Percentiles rank a stretch among this genome's conserved stretches.
phyloP scores from a whole-genome alignment of 2,329 filamentous ascomycete genomes.

The Harringtonia aguacate region DNA sequence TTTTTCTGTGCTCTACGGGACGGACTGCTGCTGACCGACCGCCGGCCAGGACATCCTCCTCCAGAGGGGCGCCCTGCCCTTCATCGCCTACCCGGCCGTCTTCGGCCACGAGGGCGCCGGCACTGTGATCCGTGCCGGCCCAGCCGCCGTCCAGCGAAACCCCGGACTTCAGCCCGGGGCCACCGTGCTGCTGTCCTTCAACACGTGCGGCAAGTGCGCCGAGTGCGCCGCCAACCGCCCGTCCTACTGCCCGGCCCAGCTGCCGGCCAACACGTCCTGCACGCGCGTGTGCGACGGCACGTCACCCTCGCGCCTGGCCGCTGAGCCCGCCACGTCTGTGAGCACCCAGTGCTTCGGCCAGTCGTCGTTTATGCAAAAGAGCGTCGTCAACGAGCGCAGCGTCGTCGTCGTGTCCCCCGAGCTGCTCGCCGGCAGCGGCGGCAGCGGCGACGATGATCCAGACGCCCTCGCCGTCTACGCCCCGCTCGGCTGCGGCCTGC shows the following conservation, averaged over 20 bases:
- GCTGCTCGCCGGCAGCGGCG: neutral
- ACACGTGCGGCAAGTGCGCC: constrained; percentile 20
- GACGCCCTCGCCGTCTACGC: constrained; percentile 14
- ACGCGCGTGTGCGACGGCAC: constrained; percentile 8
- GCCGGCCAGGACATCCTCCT: constrained; percentile 15
- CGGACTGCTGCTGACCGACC: neutral
- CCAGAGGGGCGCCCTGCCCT: constrained; percentile 11
- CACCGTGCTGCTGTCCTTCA: constrained; percentile 22
- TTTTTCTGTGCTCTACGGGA: neutral
- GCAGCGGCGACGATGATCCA: neutral
- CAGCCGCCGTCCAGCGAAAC: constrained; percentile 12
- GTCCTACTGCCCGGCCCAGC: constrained; percentile 17
- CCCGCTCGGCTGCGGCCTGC: constrained; percentile 30
- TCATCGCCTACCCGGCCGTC: constrained; percentile 13
- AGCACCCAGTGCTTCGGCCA: constrained; percentile 22
- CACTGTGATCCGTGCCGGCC: constrained; percentile 69
- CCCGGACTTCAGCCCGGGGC: constrained; percentile 19
- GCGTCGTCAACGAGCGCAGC: constrained; percentile 14
- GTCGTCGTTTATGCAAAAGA: constrained; percentile 16
- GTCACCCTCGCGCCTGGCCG: constrained; percentile 8
- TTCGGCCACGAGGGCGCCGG: constrained; percentile 65
- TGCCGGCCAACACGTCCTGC: neutral
- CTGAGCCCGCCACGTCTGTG: constrained; percentile 9
- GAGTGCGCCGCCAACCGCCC: constrained; percentile 17
- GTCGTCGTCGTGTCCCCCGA: constrained; percentile 16